Evolutionary conservation across 257 asterid genomes (phyloP).

Genomic region (Fraxinus cuspidata): DNA sequence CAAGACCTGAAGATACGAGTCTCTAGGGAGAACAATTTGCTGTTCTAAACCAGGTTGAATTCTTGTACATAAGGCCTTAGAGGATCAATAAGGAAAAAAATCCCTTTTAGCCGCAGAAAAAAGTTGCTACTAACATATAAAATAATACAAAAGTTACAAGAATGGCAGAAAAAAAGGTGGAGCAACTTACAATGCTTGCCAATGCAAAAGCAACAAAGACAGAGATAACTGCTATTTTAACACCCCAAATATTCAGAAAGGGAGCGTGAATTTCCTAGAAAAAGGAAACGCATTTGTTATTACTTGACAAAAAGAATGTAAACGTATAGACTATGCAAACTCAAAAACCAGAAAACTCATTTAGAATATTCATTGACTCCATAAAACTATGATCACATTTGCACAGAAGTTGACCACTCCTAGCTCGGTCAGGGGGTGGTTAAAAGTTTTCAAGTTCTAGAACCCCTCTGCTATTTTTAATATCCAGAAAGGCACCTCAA

Average conservation of each 20-base stretch:
- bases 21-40: conserved; percentile 96
- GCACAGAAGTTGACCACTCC: neutral
- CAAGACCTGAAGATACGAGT: conserved; percentile 95
- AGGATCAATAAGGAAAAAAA: conserved; percentile 13
- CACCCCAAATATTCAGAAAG: conserved; percentile 79
- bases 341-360: conserved; percentile 6
- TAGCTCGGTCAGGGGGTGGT: no score
- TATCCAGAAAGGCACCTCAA: neutral
- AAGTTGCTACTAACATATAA: neutral
- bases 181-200: conserved; percentile 89
- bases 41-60: conserved; percentile 97
- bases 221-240: conserved; percentile 72
- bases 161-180: conserved; percentile 12
- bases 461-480: neutral
- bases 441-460: no score
- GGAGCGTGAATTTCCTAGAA: conserved; percentile 90
- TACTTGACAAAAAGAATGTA: neutral
- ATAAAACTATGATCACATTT: neutral
- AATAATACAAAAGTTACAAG: conserved; percentile 17
- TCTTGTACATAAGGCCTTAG: conserved; percentile 90
- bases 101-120: conserved; percentile 3
- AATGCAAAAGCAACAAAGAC: conserved; percentile 77
- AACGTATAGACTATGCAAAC: conserved; percentile 14
- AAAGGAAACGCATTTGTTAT: conserved; percentile 26
- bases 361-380: neutral